Conservation (phyloP, 139 green algal genomes). For the Yamagishiella unicocca region DNA sequence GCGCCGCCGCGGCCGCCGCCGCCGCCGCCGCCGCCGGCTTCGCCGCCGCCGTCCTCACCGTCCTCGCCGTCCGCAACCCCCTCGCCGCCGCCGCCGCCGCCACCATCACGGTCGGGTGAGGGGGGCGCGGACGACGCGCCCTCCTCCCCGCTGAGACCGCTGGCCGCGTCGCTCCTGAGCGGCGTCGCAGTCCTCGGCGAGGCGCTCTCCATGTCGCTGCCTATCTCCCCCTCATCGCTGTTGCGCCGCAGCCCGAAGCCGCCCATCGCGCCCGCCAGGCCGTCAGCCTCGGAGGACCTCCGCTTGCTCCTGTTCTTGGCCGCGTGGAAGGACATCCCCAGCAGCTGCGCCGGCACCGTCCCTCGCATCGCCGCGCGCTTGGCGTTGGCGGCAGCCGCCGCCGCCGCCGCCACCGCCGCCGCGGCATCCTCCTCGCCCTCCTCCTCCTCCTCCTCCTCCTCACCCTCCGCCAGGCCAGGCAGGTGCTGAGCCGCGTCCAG, state of each 20-base stretch:
- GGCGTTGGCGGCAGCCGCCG: background rate
- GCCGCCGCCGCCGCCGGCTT: background rate
- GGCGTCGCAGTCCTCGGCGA: background rate
- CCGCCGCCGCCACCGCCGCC: background rate
- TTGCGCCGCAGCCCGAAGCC: background rate
- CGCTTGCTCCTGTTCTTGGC: background rate
- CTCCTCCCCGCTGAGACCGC: background rate
- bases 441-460: constrained; percentile 9
- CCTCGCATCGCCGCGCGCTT: background rate
- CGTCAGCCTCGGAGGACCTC: background rate
- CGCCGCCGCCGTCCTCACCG: background rate
- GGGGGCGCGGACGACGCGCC: background rate
- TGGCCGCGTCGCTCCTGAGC: too few relatives aligned
- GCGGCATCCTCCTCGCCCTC: background rate
- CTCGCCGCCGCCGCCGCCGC: background rate
- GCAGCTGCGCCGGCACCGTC: constrained; percentile 1
- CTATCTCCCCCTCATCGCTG: constrained; percentile 8
- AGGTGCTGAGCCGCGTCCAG: background rate
- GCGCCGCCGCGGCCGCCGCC: background rate
- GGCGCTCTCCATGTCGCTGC: constrained; percentile 11
- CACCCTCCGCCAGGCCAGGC: background rate
- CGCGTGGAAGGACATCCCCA: background rate
- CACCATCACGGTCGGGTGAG: too few relatives aligned
- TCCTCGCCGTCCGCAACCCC: background rate
- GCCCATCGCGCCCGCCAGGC: background rate